Evolutionary conservation across 345 rosid species (phyloP).

Genomic region (Rhodamnia argentea): DNA sequence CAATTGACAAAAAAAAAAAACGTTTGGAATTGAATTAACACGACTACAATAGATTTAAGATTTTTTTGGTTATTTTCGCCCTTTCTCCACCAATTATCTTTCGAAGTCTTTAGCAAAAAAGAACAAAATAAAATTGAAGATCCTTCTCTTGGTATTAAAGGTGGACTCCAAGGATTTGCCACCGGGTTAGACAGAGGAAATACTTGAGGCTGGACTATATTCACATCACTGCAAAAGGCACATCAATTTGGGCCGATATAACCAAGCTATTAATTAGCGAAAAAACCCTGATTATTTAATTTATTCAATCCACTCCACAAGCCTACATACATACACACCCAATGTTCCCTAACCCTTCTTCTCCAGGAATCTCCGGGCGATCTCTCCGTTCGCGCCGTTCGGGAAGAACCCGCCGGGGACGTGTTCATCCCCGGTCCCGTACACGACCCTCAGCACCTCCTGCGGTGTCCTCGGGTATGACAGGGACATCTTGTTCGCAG

Average conservation of each 20-base stretch:
- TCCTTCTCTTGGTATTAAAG: neutral
- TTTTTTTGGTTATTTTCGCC: too few relatives aligned
- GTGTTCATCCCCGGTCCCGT: conserved; percentile 31
- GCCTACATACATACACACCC: neutral
- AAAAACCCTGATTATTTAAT: neutral
- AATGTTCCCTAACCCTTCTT: neutral
- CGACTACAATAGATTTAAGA: too few relatives aligned
- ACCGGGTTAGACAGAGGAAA: too few relatives aligned
- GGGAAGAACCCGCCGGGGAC: conserved; percentile 45
- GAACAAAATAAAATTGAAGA: neutral
- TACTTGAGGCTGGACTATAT: neutral
- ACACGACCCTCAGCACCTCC: conserved; percentile 32
- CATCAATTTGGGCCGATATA: neutral
- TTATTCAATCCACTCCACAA: neutral
- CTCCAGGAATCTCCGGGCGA: conserved; percentile 9
- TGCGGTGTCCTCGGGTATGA: conserved; percentile 31
- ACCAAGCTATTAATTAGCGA: neutral
- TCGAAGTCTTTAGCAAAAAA: neutral
- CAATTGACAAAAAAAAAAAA: too few relatives aligned
- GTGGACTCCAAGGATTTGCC: neutral
- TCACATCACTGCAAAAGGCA: neutral
- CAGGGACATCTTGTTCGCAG: conserved; percentile 15
- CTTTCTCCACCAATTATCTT: neutral
- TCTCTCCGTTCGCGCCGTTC: conserved; percentile 27
- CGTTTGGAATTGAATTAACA: too few relatives aligned